Conservation (phyloP, 352 stramenopile species). For the Elongisporangium prolatum region DNA sequence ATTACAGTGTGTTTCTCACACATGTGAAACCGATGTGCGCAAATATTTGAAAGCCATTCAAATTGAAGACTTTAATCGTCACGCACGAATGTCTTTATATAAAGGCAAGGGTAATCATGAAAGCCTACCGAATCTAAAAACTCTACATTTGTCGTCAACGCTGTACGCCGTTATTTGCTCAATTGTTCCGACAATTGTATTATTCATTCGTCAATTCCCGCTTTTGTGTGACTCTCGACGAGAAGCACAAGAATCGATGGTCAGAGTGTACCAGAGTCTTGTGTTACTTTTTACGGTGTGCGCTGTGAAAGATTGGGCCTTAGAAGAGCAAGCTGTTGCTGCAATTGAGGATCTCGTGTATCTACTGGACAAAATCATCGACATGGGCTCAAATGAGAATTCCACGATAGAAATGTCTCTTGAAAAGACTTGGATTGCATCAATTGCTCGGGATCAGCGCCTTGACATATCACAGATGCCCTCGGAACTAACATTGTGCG, state of each 20-base stretch:
- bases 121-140: constrained; percentile 22
- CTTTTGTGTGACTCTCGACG: constrained; percentile 30
- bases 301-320: constrained; percentile 26
- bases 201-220: constrained; percentile 54
- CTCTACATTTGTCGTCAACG: constrained; percentile 23
- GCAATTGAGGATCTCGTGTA: constrained; percentile 47
- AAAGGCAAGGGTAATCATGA: constrained; percentile 34
- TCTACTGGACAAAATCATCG: constrained; percentile 35
- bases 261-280: constrained; percentile 21
- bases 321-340: constrained; percentile 16
- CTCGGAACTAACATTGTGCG: constrained; percentile 12
- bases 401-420: background rate
- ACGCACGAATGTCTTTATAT: constrained; percentile 28
- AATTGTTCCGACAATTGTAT: constrained; percentile 37
- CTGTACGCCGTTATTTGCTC: constrained; percentile 40
- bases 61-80: constrained; percentile 40
- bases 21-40: constrained; percentile 26
- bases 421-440: background rate
- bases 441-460: constrained; percentile 8
- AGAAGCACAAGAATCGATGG: constrained; percentile 10
- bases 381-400: constrained; percentile 3
- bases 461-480: constrained; percentile 23
- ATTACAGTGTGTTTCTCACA: constrained; percentile 19
- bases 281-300: constrained; percentile 28
- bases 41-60: constrained; percentile 35